A percentile compares a stretch with the other conserved stretches of the same genome.
phyloP scores from a whole-genome alignment of 2,329 filamentous ascomycete genomes.

The Cryphonectria carpinicola region DNA sequence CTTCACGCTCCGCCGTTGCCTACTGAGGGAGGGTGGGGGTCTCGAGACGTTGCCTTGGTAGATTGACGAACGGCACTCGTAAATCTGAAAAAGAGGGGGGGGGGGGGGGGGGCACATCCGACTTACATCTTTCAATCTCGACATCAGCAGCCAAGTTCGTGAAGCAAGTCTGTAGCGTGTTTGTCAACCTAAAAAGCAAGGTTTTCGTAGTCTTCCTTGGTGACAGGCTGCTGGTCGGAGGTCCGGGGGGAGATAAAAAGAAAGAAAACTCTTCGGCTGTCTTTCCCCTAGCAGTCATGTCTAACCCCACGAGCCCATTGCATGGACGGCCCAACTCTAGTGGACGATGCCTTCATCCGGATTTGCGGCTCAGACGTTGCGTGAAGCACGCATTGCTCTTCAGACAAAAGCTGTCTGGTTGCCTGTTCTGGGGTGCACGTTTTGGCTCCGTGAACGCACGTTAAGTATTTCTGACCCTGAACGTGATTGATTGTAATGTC shows the following conservation, averaged over 20 bases:
- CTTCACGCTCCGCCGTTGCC: too few species aligned
- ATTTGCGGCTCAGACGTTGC: background rate
- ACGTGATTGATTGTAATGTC: constrained; percentile 21
- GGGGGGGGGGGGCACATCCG: background rate
- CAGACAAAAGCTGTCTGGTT: background rate
- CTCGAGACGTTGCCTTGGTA: background rate
- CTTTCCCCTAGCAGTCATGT: too few species aligned
- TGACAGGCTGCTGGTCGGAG: background rate
- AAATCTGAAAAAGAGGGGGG: background rate
- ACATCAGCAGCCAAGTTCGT: background rate
- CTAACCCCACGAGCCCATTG: background rate
- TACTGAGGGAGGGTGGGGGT: too few species aligned
- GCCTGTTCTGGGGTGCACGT: background rate
- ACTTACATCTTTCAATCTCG: background rate
- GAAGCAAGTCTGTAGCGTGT: background rate
- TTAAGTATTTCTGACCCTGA: background rate
- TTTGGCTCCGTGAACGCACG: background rate
- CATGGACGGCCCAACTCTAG: background rate
- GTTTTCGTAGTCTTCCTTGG: background rate
- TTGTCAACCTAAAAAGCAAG: background rate
- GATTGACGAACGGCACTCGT: background rate
- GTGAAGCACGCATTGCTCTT: background rate
- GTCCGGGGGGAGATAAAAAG: background rate
- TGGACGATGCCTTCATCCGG: background rate
- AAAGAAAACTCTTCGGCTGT: too few species aligned